Base-by-base conservation (phyloP, 2,329 filamentous ascomycete genomes). In the Lithohypha guttulata region DNA sequence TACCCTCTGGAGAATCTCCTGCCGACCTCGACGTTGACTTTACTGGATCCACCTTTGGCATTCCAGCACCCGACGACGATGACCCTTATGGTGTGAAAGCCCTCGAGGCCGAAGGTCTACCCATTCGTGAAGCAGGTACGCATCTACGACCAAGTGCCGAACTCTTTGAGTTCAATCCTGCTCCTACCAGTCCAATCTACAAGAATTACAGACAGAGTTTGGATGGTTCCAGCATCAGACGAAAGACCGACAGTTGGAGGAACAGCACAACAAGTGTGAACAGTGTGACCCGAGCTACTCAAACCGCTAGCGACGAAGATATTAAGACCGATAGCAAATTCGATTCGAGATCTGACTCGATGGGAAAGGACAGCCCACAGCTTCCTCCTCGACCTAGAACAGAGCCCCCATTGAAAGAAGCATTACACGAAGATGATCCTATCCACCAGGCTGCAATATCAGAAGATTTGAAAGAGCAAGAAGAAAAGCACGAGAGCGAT, bases 11-110 rank as follows among this genome's bases (percentile, higher is more conserved):
- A 5, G 71, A 81, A 42, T 75, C 85, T 1, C 89, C 89, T 0
- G 80, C 80, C 37, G 89, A 96, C 55, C 77, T 69, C 39, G 71
- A 79, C 28, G 51, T 81, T 4, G 59, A 62, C 39, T 35, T 41
- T 25, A 41, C 18, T 44, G 63, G 61, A 6, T 61, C 69, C 20
- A 63, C 65, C 2, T 94, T 95, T 61, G 87, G 87, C 2, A 68
- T 94, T 11, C 86, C 85, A 1, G 77, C 80, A 46, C 62, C 67
- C 3, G 77, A 86, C 39, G 89, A 96, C 51, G 86, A 87, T 0
- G 89, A 96, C 57, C 89, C 89, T 0, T 96, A 84, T 55, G 89
- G 89, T 17, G 82, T 95, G 18, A 73, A 87, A 47, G 87, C 89
- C 6, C 64, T 96, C n/a, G 85, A 94, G 56, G 80, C 85, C 65